Evolutionary conservation across 2,329 filamentous ascomycete species (phyloP).

Genomic region (Colletotrichum filicis): DNA sequence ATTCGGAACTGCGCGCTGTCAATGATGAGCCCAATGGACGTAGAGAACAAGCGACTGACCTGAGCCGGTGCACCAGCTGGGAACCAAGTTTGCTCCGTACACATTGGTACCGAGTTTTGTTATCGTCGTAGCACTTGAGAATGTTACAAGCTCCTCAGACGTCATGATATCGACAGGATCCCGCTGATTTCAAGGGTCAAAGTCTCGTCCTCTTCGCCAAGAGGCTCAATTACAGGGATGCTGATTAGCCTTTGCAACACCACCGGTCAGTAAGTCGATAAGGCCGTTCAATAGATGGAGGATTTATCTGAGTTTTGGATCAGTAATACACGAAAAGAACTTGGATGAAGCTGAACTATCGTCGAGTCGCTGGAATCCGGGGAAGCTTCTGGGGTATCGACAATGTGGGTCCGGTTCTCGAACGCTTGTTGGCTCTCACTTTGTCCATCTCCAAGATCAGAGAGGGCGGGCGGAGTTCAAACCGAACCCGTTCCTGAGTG

Average conservation of each 20-base stretch:
- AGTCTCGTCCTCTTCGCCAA: background rate
- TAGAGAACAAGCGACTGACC: too few species aligned
- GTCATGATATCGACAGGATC: background rate
- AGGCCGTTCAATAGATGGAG: background rate
- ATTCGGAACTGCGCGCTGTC: slow-evolving; percentile 50
- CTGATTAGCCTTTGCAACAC: background rate
- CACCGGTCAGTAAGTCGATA: background rate
- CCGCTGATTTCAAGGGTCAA: background rate
- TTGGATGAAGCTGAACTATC: background rate
- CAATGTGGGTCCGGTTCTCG: background rate
- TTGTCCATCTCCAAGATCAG: background rate
- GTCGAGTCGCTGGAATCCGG: background rate
- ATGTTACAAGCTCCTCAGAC: slow-evolving; percentile 31
- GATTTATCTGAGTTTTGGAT: background rate
- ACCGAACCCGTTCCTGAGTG: background rate
- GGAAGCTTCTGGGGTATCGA: background rate
- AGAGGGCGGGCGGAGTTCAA: background rate
- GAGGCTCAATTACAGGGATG: background rate
- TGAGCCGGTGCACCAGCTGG: slow-evolving; percentile 41
- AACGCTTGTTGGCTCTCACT: background rate
- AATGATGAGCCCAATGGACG: background rate
- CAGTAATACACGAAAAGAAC: background rate
- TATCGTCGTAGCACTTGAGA: slow-evolving; percentile 38
- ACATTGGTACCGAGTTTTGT: slow-evolving; percentile 37
- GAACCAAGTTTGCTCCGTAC: slow-evolving; percentile 39